These are phyloP conservation scores for Wallacemonas sp. DNA, from an alignment of 208 protist genomes.

Conservation along the genomic window DNA sequence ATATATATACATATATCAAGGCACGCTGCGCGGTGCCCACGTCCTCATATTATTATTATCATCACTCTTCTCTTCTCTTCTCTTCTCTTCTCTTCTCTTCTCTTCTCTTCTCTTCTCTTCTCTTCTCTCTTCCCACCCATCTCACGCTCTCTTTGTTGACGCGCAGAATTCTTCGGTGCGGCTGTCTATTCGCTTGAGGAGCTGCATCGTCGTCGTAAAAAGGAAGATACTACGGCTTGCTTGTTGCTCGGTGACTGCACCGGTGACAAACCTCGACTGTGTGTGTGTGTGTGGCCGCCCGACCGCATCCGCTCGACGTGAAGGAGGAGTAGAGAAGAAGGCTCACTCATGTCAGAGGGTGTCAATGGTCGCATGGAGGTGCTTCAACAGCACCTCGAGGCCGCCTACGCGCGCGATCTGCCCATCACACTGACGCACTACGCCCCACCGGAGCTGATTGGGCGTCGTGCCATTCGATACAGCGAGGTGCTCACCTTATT, in stretches of 20 bases:
- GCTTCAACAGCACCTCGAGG: slow-evolving; percentile 12
- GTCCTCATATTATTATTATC: neutral
- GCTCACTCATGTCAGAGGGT: neutral
- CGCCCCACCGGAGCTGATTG: slow-evolving; percentile 18
- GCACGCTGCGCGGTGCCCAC: too few species aligned
- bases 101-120: neutral
- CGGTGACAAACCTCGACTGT: too few species aligned
- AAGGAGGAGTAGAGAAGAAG: neutral
- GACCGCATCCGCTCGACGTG: too few species aligned
- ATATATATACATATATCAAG: too few species aligned
- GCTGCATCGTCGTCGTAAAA: too few species aligned
- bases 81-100: neutral
- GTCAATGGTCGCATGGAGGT: neutral
- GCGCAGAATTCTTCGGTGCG: too few species aligned
- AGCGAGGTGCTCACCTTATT: slow-evolving; percentile 11
- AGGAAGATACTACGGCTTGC: too few species aligned
- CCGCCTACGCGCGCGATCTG: slow-evolving; percentile 25
- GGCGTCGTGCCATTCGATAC: slow-evolving; percentile 17
- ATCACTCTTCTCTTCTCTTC: neutral
- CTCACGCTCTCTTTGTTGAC: neutral
- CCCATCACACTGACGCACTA: slow-evolving; percentile 17
- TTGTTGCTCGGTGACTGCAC: too few species aligned
- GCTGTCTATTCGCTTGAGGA: too few species aligned
- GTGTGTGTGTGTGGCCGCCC: too few species aligned
- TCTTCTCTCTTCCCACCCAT: neutral